Evolutionary conservation across 1,284 basidiomycete genomes (phyloP), one percentile per base, ranked within the genome.

Genomic region (Rhodotorula sp.): DNA sequence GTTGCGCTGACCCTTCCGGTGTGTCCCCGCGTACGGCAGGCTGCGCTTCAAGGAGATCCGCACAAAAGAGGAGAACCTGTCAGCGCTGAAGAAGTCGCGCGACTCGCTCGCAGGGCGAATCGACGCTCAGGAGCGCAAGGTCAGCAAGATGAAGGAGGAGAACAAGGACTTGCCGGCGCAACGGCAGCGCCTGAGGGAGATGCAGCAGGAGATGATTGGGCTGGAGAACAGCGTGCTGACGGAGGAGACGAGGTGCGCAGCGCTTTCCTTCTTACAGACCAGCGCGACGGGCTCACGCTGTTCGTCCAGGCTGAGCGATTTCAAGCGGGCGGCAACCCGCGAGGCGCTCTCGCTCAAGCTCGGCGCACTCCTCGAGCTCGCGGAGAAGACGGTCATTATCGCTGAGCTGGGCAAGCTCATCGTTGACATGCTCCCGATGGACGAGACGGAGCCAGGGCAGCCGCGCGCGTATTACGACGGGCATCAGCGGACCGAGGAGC

Each of bases 81-180:
- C 76, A 17, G 53, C 64, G 10, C 64, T 80, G 50, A 78, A 74
- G 59, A 76, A 77, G 67, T 75, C 70, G 60, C 75, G 77, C 67
- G 77, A 79, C 36, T 69, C 64, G 29, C 67, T 80, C 44, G 74
- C 67, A 8, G 67, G 73, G 46, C 74, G 77, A 67, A 80, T 80
- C 54, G 74, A 78, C 50, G 66, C 71, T 5, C 71, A 77, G n/a
- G 80, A 80, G 41, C 68, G 70, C n/a, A 78, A 78, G 71, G 77
- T 78, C 13, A 54, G n/a, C 22, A 79, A 79, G 67, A 80, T 79
- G 78, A 80, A 77, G 66, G 76, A 77, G 51, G 80, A 80, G 61
- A 75, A 80, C 67, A 80, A 80, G 76, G 73, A 80, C 50, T 62
- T 79, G 10, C 76, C 79, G 6, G 69, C 56, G 0, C 70, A 74